A percentile compares a stretch with the other conserved stretches of the same genome.
Evolutionary conservation across 768 basidiomycete genomes (phyloP).

Genomic region (Calvatia gigantea): DNA sequence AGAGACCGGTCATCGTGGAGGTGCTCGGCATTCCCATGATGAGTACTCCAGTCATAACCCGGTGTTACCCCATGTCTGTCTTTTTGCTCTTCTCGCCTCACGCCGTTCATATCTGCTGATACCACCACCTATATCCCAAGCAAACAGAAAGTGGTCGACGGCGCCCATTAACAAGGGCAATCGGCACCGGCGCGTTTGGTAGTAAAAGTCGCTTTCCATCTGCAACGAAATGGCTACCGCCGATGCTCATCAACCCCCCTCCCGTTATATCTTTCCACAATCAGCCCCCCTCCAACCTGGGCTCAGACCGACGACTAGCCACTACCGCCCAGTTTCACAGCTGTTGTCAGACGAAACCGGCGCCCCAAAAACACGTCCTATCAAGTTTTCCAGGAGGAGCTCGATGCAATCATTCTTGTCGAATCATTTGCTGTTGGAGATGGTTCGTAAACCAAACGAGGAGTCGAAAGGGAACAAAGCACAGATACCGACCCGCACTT

Average conservation of each 20-base stretch:
- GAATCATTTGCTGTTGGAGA: conserved; percentile 14
- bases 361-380: not conserved
- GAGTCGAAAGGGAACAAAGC: conserved; percentile 24
- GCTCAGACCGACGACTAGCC: conserved; percentile 18
- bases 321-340: conserved; percentile 40
- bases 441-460: conserved; percentile 35
- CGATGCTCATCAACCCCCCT: conserved; percentile 7
- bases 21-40: not conserved
- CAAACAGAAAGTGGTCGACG: too few species aligned
- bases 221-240: conserved; percentile 12
- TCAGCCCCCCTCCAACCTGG: conserved; percentile 15
- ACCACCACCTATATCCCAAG: not conserved
- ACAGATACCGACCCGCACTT: too few species aligned
- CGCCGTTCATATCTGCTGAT: conserved; percentile 1
- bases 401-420: conserved; percentile 3
- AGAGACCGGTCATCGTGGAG: not conserved
- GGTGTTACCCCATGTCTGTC: conserved; percentile 5
- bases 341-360: conserved; percentile 22
- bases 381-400: not conserved
- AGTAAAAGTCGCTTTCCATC: conserved; percentile 9
- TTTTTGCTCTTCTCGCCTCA: not conserved
- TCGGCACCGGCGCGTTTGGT: not conserved
- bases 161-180: not conserved
- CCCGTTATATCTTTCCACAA: conserved; percentile 1
- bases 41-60: conserved; percentile 7